These are phyloP conservation scores for Nephelium lappaceum DNA, from an alignment of 345 rosid species.

Conservation along the genomic window DNA sequence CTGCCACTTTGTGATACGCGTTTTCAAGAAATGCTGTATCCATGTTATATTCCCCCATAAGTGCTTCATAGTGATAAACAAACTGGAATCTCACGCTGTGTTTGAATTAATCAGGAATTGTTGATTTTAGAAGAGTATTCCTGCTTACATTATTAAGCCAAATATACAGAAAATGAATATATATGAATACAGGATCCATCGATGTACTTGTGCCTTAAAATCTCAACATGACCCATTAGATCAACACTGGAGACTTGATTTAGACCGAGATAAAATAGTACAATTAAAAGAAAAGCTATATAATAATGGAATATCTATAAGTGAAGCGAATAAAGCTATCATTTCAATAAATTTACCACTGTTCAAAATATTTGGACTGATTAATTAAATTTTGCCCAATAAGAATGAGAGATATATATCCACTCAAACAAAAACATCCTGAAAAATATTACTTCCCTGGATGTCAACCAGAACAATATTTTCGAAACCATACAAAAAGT, in stretches of 20 bases:
- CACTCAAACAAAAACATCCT: not conserved
- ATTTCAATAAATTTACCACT: not conserved
- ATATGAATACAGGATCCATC: not conserved
- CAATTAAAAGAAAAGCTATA: not conserved
- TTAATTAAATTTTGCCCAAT: not conserved
- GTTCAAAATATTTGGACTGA: constrained; percentile 9
- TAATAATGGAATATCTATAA: not conserved
- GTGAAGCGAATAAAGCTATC: not conserved
- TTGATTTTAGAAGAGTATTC: not conserved
- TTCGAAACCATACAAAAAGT: not conserved
- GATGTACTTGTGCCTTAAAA: not conserved
- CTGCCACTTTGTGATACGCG: not conserved
- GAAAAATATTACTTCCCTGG: not conserved
- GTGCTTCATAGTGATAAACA: not conserved
- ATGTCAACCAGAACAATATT: constrained; percentile 11
- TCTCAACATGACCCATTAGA: not conserved
- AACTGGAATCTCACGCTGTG: not conserved
- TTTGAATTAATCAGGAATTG: not conserved
- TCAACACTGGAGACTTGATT: not conserved
- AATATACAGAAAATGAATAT: not conserved
- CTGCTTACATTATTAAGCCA: not conserved
- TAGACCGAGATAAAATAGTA: not conserved
- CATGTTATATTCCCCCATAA: not conserved
- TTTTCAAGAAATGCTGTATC: not conserved
- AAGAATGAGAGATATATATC: not conserved